Evolutionary conservation across 805 yeast species (phyloP), one percentile per base, ranked within the genome.

Genomic region (Metschnikowia amazonensis): DNA sequence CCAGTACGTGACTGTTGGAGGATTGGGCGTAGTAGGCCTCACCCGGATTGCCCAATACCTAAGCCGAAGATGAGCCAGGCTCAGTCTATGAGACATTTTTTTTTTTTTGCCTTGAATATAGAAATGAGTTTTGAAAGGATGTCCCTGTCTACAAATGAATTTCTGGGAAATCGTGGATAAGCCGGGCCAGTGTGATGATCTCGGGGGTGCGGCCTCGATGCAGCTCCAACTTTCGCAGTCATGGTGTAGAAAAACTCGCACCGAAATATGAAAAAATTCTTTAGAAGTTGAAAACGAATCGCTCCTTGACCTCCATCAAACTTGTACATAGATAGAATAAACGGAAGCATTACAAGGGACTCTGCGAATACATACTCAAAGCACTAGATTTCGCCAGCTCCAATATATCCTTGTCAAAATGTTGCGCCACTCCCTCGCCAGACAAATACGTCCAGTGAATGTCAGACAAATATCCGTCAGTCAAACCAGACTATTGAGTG

Each of bases 1-100:
- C 20, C 64, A 64, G 50, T 52, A 53, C 36, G 60, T 42, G 11
- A 36, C 53, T 14, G 48, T 52, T 17, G 51, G 55, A 2, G 42
- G 49, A 9, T 32, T 46, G 7, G 55, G 48, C 1, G 41, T 41
- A 1, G 18, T 16, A n/a, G 57, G 51, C 10, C 47, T 48, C 4
- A 45, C 48, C 25, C 46, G 48, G 31, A 44, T 53, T 3, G 53
- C 58, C 18, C 50, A 43, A 27, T 28, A 37, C n/a, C 17, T 37
- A 3, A 24, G 38, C 29, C 41, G 41, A 25, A 37, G 33, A n/a
- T 37, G 33, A 37, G 5, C 10, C 27, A 21, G 23, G 6, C 23
- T 21, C 17, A 5, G 17, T 14, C 3, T 9, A 29, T n/a, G n/a
- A n/a, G n/a, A n/a, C n/a, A n/a, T n/a, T n/a, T n/a, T n/a, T n/a